Conservation (phyloP, 768 basidiomycete species). For the Fomitopsis pulvina region DNA sequence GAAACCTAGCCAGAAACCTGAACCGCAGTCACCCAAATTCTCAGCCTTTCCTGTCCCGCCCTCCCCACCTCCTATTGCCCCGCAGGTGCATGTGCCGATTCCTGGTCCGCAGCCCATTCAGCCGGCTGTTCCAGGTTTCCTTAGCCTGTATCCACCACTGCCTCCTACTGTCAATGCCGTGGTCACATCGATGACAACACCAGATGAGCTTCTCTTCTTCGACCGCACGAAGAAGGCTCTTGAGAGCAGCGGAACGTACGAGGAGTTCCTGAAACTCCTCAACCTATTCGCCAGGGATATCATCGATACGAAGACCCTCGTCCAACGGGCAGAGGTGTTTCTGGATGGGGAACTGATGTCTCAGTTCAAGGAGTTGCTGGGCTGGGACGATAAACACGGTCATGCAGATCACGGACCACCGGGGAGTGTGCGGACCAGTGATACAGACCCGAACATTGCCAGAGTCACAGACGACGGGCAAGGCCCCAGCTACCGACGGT, state of each 20-base stretch:
- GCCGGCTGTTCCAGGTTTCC: conserved; percentile 4
- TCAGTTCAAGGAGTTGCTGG: conserved; percentile 84
- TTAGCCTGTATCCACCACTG: conserved; percentile 3
- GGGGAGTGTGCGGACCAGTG: conserved; percentile 68
- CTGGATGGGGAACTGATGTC: conserved; percentile 73
- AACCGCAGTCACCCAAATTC: conserved; percentile 42
- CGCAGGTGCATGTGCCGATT: conserved; percentile 3
- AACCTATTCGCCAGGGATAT: conserved; percentile 89
- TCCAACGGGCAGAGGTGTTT: conserved; percentile 77
- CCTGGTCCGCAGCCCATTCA: conserved; percentile 11
- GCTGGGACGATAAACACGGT: conserved; percentile 63
- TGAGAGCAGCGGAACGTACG: conserved; percentile 71
- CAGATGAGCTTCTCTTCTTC: conserved; percentile 88
- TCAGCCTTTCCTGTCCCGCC: conserved; percentile 35
- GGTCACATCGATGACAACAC: conserved; percentile 10
- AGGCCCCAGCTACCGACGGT: conserved; percentile 89
- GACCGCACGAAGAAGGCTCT: conserved; percentile 83
- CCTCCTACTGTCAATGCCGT: background rate
- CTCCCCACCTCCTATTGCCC: conserved; percentile 25
- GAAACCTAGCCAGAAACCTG: conserved; percentile 56
- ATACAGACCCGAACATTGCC: conserved; percentile 72
- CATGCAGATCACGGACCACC: conserved; percentile 65
- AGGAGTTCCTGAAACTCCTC: conserved; percentile 92
- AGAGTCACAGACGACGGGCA: conserved; percentile 77
- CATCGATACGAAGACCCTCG: conserved; percentile 76